Base-by-base conservation (phyloP, 176 grass and related monocot species). In the Carex kokanica region DNA sequence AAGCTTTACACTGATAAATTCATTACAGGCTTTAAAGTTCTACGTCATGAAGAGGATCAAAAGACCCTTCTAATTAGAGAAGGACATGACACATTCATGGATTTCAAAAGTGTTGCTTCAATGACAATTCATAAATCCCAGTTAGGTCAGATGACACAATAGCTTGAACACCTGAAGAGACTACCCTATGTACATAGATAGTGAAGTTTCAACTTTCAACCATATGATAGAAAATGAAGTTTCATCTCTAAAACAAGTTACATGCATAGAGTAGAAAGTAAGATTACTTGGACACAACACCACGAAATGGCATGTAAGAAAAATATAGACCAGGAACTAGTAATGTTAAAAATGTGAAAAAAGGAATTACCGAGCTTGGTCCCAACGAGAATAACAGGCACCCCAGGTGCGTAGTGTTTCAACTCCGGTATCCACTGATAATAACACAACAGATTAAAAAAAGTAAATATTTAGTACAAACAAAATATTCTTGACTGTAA, bases 351-450 rank as follows among this genome's bases (percentile, higher is more conserved):
- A 27, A 14, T 34, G 11, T 11, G n/a, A 36, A 87, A 78, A 78
- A 34, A 16, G 6, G 6, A 82, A 58, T 78, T 89, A 86, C 88
- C 88, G 52, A 89, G 84, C 54, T 89, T 89, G 34, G 88, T 89
- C 78, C 88, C 88, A 29, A 86, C 84, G 64, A 89, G 84, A 83
- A 89, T 83, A 45, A 89, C 60, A 38, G 88, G 84, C 36, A 86
- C 88, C 18, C 84, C 84, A 38, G 84, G 88, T 17, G 88, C 84
- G 69, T 86, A 89, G 49, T 86, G 88, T 36, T 77, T 83, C 82
- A 89, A 55, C 52, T 89, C 88, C 69, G 84, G 84, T 29, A 85
- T 9, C 66, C 64, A 84, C 53, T 61, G 53, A 60, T 34, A 66
- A 84, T 8, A 45, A 8, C 7, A 84, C 45, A 14, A 59, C 4